Percentiles rank a stretch among this genome's conserved stretches.
Evolutionary conservation across 176 grass and related monocot species (phyloP).

Genomic region (Bothriochloa decipiens): DNA sequence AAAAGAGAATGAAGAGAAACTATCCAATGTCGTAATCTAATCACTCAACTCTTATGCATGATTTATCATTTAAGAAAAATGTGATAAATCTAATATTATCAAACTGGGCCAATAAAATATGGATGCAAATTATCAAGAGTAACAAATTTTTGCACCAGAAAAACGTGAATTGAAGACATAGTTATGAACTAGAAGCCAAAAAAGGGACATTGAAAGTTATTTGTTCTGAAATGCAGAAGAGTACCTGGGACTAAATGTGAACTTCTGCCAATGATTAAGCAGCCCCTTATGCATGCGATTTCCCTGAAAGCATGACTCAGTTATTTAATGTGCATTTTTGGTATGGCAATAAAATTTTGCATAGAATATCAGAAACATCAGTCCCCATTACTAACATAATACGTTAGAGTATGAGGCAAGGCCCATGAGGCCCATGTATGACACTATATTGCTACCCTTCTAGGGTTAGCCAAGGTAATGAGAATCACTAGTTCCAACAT

Average conservation of each 20-base stretch:
- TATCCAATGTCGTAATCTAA: background rate
- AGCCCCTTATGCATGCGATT: slow-evolving; percentile 93
- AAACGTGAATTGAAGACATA: slow-evolving; percentile 7
- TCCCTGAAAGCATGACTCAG: slow-evolving; percentile 63
- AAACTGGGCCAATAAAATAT: background rate
- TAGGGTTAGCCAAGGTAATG: too few species aligned
- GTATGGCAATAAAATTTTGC: slow-evolving; percentile 23
- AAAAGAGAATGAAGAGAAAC: background rate
- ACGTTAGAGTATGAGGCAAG: too few species aligned
- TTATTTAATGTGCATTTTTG: slow-evolving; percentile 32
- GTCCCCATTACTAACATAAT: background rate
- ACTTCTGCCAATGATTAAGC: slow-evolving; percentile 97
- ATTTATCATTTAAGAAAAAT: background rate
- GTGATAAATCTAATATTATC: background rate
- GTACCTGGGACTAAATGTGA: slow-evolving; percentile 97
- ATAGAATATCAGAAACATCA: slow-evolving; percentile 27
- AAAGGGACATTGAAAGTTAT: background rate
- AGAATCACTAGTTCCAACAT: too few species aligned
- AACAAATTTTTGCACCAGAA: background rate
- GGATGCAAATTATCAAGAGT: background rate
- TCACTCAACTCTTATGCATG: background rate
- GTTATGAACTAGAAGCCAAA: slow-evolving; percentile 5
- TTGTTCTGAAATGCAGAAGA: slow-evolving; percentile 3
- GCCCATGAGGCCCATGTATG: too few species aligned
- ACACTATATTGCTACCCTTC: too few species aligned